These are phyloP conservation scores for Daldinia vernicosa DNA, from an alignment of 495 filamentous ascomycete species.

Conservation along the genomic window DNA sequence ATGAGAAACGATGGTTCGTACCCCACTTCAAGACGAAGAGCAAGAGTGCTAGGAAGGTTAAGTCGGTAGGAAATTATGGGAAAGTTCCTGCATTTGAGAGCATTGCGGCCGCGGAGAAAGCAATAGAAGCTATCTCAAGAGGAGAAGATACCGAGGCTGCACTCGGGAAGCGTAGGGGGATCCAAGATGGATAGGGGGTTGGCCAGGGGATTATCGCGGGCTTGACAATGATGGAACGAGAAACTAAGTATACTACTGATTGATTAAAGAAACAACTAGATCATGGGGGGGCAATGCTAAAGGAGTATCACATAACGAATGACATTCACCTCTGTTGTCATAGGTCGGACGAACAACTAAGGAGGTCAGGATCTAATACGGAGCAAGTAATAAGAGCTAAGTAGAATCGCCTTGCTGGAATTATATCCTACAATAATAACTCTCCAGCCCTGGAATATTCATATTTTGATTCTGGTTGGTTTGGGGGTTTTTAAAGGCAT, in stretches of 20 bases:
- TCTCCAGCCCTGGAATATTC: not conserved
- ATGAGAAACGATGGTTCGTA: slow-evolving; percentile 46
- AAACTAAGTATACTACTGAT: not conserved
- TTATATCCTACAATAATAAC: not conserved
- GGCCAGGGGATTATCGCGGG: not conserved
- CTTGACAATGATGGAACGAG: not conserved
- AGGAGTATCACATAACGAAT: not conserved
- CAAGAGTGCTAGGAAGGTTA: slow-evolving; percentile 43
- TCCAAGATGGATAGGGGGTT: slow-evolving; percentile 1
- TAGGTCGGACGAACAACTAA: not conserved
- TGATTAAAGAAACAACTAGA: not conserved
- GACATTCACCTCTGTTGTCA: not conserved
- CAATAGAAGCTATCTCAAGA: slow-evolving; percentile 50
- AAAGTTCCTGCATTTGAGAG: slow-evolving; percentile 57
- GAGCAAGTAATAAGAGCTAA: not conserved
- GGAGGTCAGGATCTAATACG: not conserved
- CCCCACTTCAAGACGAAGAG: slow-evolving; percentile 40
- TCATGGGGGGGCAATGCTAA: not conserved
- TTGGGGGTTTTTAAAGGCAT: not conserved
- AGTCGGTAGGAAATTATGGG: slow-evolving; percentile 27
- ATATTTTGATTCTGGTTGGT: not conserved
- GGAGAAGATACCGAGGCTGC: slow-evolving; percentile 43
- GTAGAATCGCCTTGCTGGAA: not conserved
- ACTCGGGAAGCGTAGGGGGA: slow-evolving; percentile 10
- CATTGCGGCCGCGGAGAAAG: slow-evolving; percentile 52